Conservation (phyloP, 2,329 filamentous ascomycete species). For the Colletotrichum phormii region DNA sequence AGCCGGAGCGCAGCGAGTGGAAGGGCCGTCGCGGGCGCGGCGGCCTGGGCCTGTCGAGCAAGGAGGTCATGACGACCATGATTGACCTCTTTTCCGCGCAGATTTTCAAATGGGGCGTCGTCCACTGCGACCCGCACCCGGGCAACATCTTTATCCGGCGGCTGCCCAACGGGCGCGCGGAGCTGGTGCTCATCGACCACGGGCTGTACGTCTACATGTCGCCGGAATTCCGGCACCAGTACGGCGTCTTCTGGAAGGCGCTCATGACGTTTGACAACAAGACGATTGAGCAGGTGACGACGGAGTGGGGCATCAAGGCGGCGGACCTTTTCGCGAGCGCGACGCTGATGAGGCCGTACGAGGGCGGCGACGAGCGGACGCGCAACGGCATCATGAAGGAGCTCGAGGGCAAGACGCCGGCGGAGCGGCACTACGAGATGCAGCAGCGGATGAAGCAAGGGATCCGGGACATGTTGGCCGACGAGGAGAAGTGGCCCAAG, state of each 20-base stretch:
- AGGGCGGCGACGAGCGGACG: slow-evolving; percentile 81
- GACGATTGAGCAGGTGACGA: slow-evolving; percentile 78
- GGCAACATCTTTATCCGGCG: slow-evolving; percentile 97
- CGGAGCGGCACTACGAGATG: slow-evolving; percentile 89
- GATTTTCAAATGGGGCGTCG: slow-evolving; percentile 96
- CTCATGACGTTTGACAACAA: slow-evolving; percentile 93
- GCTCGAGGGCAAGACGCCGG: slow-evolving; percentile 67
- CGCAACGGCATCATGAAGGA: slow-evolving; percentile 73
- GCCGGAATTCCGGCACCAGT: slow-evolving; percentile 85
- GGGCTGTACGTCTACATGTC: slow-evolving; percentile 95
- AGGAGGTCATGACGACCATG: slow-evolving; percentile 96
- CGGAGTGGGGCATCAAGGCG: slow-evolving; percentile 87
- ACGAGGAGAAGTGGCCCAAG: slow-evolving; percentile 89
- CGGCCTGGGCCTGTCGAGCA: slow-evolving; percentile 84
- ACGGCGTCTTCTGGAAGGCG: slow-evolving; percentile 91
- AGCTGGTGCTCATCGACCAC: slow-evolving; percentile 96
- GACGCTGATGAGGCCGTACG: slow-evolving; percentile 90
- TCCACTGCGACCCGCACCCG: slow-evolving; percentile 97
- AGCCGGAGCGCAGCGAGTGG: slow-evolving; percentile 86
- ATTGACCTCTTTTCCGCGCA: slow-evolving; percentile 96
- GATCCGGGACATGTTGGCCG: slow-evolving; percentile 76
- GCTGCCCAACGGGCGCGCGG: slow-evolving; percentile 81
- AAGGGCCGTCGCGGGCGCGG: slow-evolving; percentile 77
- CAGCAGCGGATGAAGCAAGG: slow-evolving; percentile 83
- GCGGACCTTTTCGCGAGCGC: slow-evolving; percentile 92